Percentiles rank a stretch among this genome's conserved stretches.
Conservation (phyloP, 1,284 basidiomycete species). For the Ceratobasidium sp. region DNA sequence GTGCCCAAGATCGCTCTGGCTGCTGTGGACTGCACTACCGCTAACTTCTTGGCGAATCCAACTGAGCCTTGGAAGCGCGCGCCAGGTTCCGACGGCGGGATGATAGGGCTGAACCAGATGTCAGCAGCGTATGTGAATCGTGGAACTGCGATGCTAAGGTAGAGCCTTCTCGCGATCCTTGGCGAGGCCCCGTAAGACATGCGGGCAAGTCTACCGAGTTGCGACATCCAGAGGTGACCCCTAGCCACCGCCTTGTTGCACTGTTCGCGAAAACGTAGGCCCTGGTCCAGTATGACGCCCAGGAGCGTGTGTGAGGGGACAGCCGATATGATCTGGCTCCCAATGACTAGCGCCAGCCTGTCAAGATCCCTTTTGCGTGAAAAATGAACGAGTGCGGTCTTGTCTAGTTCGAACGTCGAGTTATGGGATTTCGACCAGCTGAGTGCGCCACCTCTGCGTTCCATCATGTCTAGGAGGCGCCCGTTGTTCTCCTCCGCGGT, state of each 20-base stretch:
- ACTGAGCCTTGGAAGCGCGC: neutral
- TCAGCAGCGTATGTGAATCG: neutral
- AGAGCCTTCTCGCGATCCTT: neutral
- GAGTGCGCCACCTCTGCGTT: neutral
- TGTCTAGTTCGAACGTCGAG: neutral
- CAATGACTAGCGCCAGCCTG: too few relatives aligned
- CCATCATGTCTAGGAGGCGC: neutral
- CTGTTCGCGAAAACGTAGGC: neutral
- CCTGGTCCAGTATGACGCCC: neutral
- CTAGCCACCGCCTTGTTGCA: neutral
- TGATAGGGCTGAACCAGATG: neutral
- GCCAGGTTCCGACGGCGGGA: too few relatives aligned
- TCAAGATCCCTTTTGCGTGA: too few relatives aligned
- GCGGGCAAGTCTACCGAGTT: neutral
- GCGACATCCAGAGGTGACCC: neutral
- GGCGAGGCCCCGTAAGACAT: neutral
- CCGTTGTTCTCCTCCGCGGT: neutral
- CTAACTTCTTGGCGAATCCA: constrained; percentile 3
- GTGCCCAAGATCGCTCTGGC: constrained; percentile 8
- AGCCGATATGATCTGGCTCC: neutral
- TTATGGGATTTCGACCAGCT: neutral
- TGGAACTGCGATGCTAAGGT: neutral
- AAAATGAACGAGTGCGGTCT: neutral
- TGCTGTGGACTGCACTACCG: constrained; percentile 1
- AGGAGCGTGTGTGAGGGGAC: neutral